Evolutionary conservation across 2,329 filamentous ascomycete genomes (phyloP), one percentile per base, ranked within the genome.

Genomic region (Periconia macrospinosa): DNA sequence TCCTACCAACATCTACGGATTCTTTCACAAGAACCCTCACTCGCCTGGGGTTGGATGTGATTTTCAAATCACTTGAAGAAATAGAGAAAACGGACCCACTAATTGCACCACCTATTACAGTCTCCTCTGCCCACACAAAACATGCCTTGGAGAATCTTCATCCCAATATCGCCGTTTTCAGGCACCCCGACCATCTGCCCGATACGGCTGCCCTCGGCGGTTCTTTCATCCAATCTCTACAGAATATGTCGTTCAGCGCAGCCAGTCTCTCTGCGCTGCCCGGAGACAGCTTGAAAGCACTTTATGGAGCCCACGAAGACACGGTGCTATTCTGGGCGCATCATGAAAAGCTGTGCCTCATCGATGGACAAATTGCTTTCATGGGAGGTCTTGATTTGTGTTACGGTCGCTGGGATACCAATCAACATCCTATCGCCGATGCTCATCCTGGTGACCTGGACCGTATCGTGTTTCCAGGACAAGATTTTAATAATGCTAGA

Each of bases 251-350:
- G 3, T 70, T 86, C 27, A 80, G 78, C 57, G 79, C 84, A 1
- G 78, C 81, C 3, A 81, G 78, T 35, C 73, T 83, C 1, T 82
- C 86, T 17, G 87, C 87, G 62, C 79, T 92, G 42, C 89, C 90
- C 0, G 80, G 81, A 20, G 89, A 94, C 65, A 83, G 88, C 1
- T 69, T 96, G 46, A 90, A 91, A 69, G 85, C 87, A 1, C 75
- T 96, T 1, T 96, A 96, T 67, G 92, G 92, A 50, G 87, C 90
- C 47, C 85, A 85, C 33, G 89, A 92, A 30, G 91, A 89, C 61
- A 85, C 92, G 1, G 88, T 96, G 11, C 77, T 96, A 1, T 96
- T 91, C 75, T 96, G 92, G 92, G 91, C 91, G 2, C 92, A 96
- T 65, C 92, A 96, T 63, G 92, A 97, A 76, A 97, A 97, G 75